A percentile compares a stretch with the other conserved stretches of the same genome.
Evolutionary conservation across 768 basidiomycete genomes (phyloP).

Genomic region (Paxillus ammoniavirescens): DNA sequence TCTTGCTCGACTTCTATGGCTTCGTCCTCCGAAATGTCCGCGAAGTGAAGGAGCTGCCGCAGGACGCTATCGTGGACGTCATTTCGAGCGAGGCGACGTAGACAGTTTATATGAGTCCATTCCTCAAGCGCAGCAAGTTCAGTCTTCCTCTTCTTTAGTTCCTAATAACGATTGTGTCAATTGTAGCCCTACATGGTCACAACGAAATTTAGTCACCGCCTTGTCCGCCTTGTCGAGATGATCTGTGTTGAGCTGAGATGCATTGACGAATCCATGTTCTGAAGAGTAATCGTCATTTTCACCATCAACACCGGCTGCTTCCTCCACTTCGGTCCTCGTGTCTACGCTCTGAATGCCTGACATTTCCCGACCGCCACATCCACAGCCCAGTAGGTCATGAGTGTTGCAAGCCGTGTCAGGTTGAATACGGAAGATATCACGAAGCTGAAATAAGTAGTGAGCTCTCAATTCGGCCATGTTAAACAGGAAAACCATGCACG

Average conservation of each 20-base stretch:
- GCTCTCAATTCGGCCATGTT: background rate
- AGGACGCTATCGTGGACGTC: constrained; percentile 67
- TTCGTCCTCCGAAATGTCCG: constrained; percentile 14
- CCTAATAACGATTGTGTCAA: constrained; percentile 42
- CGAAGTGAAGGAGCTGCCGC: constrained; percentile 40
- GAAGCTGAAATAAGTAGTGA: constrained; percentile 51
- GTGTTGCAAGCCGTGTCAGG: constrained; percentile 81
- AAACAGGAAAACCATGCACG: constrained; percentile 41
- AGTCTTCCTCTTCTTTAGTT: constrained; percentile 63
- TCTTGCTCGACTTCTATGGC: constrained; percentile 6
- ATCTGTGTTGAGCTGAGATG: constrained; percentile 56
- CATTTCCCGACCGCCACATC: constrained; percentile 44
- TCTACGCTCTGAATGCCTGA: background rate
- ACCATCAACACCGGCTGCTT: constrained; percentile 27
- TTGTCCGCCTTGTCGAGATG: constrained; percentile 47
- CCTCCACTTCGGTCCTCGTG: constrained; percentile 18
- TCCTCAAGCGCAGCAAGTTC: constrained; percentile 71
- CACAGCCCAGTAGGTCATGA: constrained; percentile 87
- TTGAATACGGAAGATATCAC: constrained; percentile 90
- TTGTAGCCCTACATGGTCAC: background rate
- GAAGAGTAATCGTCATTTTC: constrained; percentile 29
- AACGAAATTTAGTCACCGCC: constrained; percentile 40
- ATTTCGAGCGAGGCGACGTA: constrained; percentile 42
- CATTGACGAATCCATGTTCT: constrained; percentile 56
- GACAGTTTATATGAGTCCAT: constrained; percentile 85